These are phyloP conservation scores for Solanum okadae DNA, from an alignment of 257 asterid species.

Conservation along the genomic window DNA sequence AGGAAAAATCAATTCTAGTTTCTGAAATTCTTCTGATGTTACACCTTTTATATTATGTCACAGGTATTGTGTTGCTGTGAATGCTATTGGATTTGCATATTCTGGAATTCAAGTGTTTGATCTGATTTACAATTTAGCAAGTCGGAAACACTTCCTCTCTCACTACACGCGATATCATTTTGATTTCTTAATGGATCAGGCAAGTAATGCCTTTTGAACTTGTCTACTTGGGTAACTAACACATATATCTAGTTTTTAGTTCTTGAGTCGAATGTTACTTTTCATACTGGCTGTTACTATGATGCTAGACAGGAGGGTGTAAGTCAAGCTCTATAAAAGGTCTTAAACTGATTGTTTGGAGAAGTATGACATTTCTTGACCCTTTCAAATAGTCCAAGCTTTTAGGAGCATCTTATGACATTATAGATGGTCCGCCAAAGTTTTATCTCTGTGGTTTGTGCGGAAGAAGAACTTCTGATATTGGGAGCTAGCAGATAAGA, in stretches of 20 bases:
- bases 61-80: conserved; percentile 66
- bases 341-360: neutral
- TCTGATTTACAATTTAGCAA: conserved; percentile 44
- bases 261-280: neutral
- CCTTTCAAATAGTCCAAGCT: neutral
- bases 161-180: conserved; percentile 46
- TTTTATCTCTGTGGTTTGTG: neutral
- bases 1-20: neutral
- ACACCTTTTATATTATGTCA: neutral
- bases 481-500: neutral
- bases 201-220: conserved; percentile 14
- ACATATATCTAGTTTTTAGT: neutral
- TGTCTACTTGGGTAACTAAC: neutral
- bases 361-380: neutral
- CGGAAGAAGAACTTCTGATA: neutral
- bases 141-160: conserved; percentile 48
- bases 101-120: conserved; percentile 57
- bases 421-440: neutral
- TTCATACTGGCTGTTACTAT: neutral
- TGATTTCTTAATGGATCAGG: conserved; percentile 81
- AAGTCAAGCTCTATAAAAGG: neutral
- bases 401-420: neutral
- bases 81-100: conserved; percentile 66
- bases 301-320: neutral
- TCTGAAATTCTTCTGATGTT: neutral